Evolutionary conservation across 208 protist species (phyloP).

Genomic region (Crithidia thermophila): DNA sequence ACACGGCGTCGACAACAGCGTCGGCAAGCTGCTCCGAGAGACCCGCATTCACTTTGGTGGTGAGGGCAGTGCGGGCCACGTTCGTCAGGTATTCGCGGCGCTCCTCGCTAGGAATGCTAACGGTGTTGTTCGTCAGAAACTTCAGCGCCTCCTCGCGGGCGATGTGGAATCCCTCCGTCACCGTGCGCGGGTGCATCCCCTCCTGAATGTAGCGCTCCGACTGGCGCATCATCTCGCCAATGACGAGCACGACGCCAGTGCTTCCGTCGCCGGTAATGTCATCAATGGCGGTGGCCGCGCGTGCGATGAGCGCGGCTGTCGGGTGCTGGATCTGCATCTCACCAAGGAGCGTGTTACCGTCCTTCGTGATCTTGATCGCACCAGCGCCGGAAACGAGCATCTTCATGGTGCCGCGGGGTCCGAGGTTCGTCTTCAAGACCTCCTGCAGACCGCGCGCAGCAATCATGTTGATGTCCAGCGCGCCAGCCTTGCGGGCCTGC

Average conservation of each 20-base stretch:
- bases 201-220: conserved; percentile 98
- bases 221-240: conserved; percentile 99
- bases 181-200: conserved; percentile 98
- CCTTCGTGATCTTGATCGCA: conserved; percentile 99
- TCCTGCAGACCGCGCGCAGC: conserved; percentile 98
- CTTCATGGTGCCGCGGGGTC: conserved; percentile 99
- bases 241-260: conserved; percentile 99
- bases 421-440: conserved; percentile 99
- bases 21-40: conserved; percentile 90
- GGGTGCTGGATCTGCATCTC: conserved; percentile 99
- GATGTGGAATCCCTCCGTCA: conserved; percentile 98
- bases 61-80: conserved; percentile 95
- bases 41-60: conserved; percentile 93
- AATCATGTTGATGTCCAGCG: conserved; percentile 98
- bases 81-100: conserved; percentile 94
- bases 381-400: conserved; percentile 99
- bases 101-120: conserved; percentile 68
- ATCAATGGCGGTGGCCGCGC: conserved; percentile 99
- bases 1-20: conserved; percentile 97
- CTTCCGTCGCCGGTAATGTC: conserved; percentile 99
- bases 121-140: conserved; percentile 83
- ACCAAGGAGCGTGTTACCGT: conserved; percentile 99
- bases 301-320: conserved; percentile 99
- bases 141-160: conserved; percentile 93
- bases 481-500: conserved; percentile 83